phyloP scores from a whole-genome alignment of 1,139 yeast genomes.

The Diutina neorugosa region DNA sequence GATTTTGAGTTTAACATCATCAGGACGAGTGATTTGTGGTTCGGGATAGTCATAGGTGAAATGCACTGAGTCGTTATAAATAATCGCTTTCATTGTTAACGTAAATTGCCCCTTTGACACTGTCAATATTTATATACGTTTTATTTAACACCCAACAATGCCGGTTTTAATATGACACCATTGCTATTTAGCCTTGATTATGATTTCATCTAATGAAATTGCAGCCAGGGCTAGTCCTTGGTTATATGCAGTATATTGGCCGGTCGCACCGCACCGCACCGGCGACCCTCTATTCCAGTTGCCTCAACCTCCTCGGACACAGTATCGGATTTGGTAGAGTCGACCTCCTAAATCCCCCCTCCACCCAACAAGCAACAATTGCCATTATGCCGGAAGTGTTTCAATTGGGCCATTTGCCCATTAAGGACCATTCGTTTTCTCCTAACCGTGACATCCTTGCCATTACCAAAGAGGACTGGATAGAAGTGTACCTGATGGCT shows the following conservation, averaged over 20 bases:
- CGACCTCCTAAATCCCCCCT: slow-evolving; percentile 4
- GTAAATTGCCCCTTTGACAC: too few relatives aligned
- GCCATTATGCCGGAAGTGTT: slow-evolving; percentile 15
- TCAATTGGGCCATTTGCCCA: slow-evolving; percentile 73
- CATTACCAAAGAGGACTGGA: slow-evolving; percentile 65
- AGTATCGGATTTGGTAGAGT: slow-evolving; percentile 1
- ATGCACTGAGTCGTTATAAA: background rate
- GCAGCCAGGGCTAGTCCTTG: too few relatives aligned
- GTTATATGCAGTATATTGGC: background rate
- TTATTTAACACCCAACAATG: too few relatives aligned
- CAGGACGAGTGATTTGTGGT: background rate
- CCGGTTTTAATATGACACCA: too few relatives aligned
- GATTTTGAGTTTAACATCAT: slow-evolving; percentile 1
- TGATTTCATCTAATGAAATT: too few relatives aligned
- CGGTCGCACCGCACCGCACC: background rate
- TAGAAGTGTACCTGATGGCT: slow-evolving; percentile 55
- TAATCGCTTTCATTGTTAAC: background rate
- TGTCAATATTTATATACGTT: too few relatives aligned
- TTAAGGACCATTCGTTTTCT: slow-evolving; percentile 84
- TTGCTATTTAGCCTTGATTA: too few relatives aligned
- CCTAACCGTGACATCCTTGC: slow-evolving; percentile 61
- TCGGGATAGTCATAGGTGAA: background rate
- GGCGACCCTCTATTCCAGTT: background rate
- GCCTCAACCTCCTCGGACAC: background rate
- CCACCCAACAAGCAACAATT: background rate